Base-by-base conservation (phyloP, 1,139 yeast genomes). In the Protomyces gravidus region DNA sequence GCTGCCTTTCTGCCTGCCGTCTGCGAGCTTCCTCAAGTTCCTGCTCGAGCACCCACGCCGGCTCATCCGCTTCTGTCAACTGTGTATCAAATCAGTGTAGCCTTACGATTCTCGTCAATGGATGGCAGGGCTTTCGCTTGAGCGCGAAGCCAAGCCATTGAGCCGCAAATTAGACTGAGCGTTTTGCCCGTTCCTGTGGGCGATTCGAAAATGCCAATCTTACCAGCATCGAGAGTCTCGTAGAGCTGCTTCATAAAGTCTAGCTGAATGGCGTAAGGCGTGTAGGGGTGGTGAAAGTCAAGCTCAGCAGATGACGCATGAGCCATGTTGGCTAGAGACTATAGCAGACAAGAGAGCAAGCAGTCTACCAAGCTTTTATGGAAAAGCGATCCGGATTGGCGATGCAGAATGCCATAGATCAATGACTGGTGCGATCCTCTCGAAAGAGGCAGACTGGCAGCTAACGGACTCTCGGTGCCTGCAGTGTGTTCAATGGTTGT, bases 171-270 rank as follows among this genome's bases (percentile, higher is more conserved):
- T 48, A 90, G 73, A 27, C 62, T 61, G 23, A 63, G 50, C 23
- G 60, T 48, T 53, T 55, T 48, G 30, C 62, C 62, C 11, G 63
- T 62, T 2, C 97, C 98, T 0, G 98, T 90, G 0, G 98, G 97
- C 64, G 95, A 85, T 70, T 90, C 97, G 68, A 90, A 86, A 5
- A 90, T 75, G 0, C 95, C 96, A 1, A 90, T 63, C 9, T 63
- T 61, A 28, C 76, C 76, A 15, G 75, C 72, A 9, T 78, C 77
- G 13, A 90, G 76, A 1, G 89, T 79, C 26, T 80, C 80, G 68
- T 86, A 86, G 21, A 92, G 78, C 28, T 83, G 80, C 48, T 76
- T 75, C 97, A 90, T 90, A 64, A 90, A 79, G 65, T 85, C 81
- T 39, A 78, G 55, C 70, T 90, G 97, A 63, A 90, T 89, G 27